Conservation (phyloP, 129 eudicot species). For the Oenanthe sinensis region DNA sequence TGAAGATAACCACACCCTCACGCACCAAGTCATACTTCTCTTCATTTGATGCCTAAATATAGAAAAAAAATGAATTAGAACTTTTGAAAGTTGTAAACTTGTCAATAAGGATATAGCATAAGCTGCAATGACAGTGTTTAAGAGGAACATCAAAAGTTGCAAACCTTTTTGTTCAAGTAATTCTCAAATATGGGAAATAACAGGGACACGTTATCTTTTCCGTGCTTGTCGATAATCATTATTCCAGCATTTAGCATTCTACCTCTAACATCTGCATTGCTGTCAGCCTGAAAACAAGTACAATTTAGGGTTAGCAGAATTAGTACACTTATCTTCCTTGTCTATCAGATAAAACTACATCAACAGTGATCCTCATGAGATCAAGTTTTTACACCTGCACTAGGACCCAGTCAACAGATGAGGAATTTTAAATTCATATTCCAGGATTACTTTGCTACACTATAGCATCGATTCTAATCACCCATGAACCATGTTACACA, state of each 20-base stretch:
- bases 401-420: neutral
- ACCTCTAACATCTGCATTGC: conserved; percentile 91
- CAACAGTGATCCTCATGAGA: neutral
- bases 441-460: neutral
- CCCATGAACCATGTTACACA: neutral
- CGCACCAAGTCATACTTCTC: conserved; percentile 95
- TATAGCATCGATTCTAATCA: neutral
- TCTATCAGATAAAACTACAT: neutral
- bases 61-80: neutral
- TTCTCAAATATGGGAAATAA: conserved; percentile 94
- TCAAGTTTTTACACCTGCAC: neutral
- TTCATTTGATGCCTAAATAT: conserved; percentile 82
- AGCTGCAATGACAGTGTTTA: neutral
- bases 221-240: conserved; percentile 94
- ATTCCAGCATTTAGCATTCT: conserved; percentile 98
- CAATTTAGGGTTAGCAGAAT: neutral
- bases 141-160: neutral
- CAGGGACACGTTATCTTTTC: conserved; percentile 79
- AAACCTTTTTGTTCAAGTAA: conserved; percentile 88
- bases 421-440: neutral
- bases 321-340: neutral
- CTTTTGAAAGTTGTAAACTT: neutral
- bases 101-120: neutral
- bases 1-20: conserved; percentile 97
- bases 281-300: conserved; percentile 69